Base-by-base conservation (phyloP, 2,329 filamentous ascomycete genomes). In the Truncatella angustata region DNA sequence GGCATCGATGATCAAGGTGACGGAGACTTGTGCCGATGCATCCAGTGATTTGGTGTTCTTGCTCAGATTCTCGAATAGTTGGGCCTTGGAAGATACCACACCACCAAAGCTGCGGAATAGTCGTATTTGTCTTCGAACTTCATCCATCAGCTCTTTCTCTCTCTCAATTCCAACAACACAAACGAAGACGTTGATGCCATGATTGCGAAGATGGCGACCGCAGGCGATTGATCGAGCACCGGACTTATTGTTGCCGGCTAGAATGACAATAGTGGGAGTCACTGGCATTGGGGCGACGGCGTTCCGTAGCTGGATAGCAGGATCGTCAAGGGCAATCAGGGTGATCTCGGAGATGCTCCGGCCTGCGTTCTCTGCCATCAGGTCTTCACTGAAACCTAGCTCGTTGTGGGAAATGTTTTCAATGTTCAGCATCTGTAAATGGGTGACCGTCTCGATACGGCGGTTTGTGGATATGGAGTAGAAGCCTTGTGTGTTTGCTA, bases 181-280 rank as follows among this genome's bases (percentile, higher is more conserved):
- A 5, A 96, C 79, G 42, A 95, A 82, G 34, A 96, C 85, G 51
- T 90, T 87, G 50, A 90, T 76, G 18, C 89, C 88, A 57, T 92
- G 89, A 64, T 92, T 93, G 48, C 90, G 85, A 7, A 97, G 80
- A 67, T 97, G 92, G 4, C 94, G 84, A 24, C 87, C 91, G 4
- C 91, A 91, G 12, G 91, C 89, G 49, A 97, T 79, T 3, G 91
- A 91, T 53, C 93, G 82, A 34, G 90, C 86, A 35, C 93, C 92
- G 1, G 87, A 91, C 59, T 91, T 91, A 69, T 96, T 93, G 68
- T 97, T 97, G n/a, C 94, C 93, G 0, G 90, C 92, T n/a, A 97
- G 78, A 5, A 97, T 83, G 20, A 96, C 84, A 28, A 84, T 73
- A 0, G 77, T 75, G 51, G 65, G 57, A 24, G 70, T 48, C 34